Base-by-base conservation (phyloP, 2,329 filamentous ascomycete genomes). In the Xylaria sp. region DNA sequence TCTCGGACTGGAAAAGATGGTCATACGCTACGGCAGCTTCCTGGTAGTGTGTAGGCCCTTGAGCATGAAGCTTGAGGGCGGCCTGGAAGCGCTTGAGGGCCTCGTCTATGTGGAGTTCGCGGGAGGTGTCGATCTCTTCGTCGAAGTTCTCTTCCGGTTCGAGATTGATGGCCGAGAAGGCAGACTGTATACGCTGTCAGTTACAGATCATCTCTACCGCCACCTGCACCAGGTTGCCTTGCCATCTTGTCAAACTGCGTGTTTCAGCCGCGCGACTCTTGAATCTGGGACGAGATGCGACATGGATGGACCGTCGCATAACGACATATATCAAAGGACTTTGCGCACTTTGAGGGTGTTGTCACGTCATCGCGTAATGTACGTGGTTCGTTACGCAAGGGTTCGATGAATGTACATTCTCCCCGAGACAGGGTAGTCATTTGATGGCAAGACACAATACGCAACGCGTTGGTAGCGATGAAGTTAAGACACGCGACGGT, bases 61-160 rank as follows among this genome's bases (percentile, higher is more conserved):
- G 93, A 1, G 95, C 91, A 77, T 99, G 96, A 71, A 94, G 89
- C 78, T 95, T 97, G 65, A 99, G 83, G 53, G 96, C 96, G 73
- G 86, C 90, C 76, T 98, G 94, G 77, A 97, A 99, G 39, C 95
- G 87, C 81, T 97, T 98, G 69, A 99, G 84, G 54, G 96, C 94
- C 81, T 99, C 96, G 75, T 99, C 96, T 75, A 98, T 95, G 85
- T 91, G 55, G 59, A 99, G 89, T 79, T 98, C 95, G 78, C 95
- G 96, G 38, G 94, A 97, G 74, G 96, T 94, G 78, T 99, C 96
- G 75, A 97, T 84, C 80, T 97, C 94, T 74, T 97, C 93, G 77
- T 97, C 94, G 70, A 91, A 84, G 65, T 93, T 92, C 76, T 96
- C 93, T 81, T 97, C 96, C 10, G 93, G 92, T 80, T 97, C 94